These are phyloP conservation scores for Leccinum barrowsii DNA, from an alignment of 768 basidiomycete species.

Conservation along the genomic window DNA sequence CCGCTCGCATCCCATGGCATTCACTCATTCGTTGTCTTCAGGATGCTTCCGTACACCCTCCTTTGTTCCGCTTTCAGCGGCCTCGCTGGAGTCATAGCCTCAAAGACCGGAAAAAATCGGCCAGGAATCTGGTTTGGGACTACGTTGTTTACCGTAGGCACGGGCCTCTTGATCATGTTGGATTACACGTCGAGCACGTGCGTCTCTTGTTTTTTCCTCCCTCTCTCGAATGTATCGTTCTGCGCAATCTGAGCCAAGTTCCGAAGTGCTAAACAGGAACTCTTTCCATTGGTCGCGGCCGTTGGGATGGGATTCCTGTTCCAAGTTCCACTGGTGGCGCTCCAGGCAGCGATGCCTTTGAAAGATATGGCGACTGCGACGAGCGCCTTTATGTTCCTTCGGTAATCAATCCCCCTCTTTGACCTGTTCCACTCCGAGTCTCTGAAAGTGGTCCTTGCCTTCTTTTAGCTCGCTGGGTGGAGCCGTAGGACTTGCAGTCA, in stretches of 20 bases:
- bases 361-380: conserved; percentile 81
- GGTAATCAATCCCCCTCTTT: conserved; percentile 32
- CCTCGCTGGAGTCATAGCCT: conserved; percentile 53
- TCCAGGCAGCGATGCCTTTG: conserved; percentile 86
- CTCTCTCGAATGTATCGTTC: background rate
- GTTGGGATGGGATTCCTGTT: conserved; percentile 63
- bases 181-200: conserved; percentile 52
- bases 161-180: conserved; percentile 69
- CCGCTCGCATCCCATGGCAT: background rate
- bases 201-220: conserved; percentile 9
- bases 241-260: conserved; percentile 4
- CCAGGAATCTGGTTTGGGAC: conserved; percentile 62
- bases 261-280: conserved; percentile 52
- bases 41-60: conserved; percentile 72
- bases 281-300: conserved; percentile 66
- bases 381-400: conserved; percentile 69
- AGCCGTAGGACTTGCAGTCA: conserved; percentile 67
- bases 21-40: conserved; percentile 21
- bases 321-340: conserved; percentile 62
- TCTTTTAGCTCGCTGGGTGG: conserved; percentile 59
- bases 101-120: conserved; percentile 55
- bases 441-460: background rate
- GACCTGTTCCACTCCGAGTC: background rate
- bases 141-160: conserved; percentile 57
- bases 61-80: conserved; percentile 52